Conservation (phyloP, 2,329 filamentous ascomycete genomes). For the Graphiopsis chlorocephala region DNA sequence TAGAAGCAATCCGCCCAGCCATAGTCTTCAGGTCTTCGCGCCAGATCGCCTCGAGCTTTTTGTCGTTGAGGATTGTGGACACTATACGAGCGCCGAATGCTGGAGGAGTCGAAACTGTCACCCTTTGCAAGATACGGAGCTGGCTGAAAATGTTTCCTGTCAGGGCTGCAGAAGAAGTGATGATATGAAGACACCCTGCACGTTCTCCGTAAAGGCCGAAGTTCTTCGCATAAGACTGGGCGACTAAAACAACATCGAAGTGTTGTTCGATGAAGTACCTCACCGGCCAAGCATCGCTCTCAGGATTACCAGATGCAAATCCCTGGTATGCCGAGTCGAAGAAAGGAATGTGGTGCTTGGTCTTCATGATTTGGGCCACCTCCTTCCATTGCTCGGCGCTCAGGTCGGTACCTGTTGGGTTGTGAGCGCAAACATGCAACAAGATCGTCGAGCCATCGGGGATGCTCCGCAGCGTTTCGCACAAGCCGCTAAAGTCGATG, state of each 20-base stretch:
- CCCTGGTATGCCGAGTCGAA: conserved; percentile 98
- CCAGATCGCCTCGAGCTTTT: conserved; percentile 76
- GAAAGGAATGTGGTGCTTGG: conserved; percentile 89
- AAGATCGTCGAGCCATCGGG: conserved; percentile 81
- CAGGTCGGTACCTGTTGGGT: conserved; percentile 94
- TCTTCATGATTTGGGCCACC: conserved; percentile 72
- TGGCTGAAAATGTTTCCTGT: conserved; percentile 70
- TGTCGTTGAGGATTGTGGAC: conserved; percentile 73
- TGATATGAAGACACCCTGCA: conserved; percentile 86
- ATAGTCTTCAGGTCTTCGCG: conserved; percentile 82
- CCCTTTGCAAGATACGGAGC: conserved; percentile 83
- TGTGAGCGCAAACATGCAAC: conserved; percentile 94
- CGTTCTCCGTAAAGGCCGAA: conserved; percentile 86
- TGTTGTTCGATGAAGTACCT: conserved; percentile 86
- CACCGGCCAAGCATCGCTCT: conserved; percentile 81
- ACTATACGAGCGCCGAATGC: conserved; percentile 86
- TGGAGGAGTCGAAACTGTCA: conserved; percentile 90
- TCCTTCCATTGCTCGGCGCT: conserved; percentile 92
- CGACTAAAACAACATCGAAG: conserved; percentile 60
- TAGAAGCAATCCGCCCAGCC: conserved; percentile 84
- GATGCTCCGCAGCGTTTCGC: conserved; percentile 64
- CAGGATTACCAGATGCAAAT: conserved; percentile 87
- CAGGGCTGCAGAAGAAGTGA: conserved; percentile 58
- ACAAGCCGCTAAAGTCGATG: conserved; percentile 89
- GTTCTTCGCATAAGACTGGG: conserved; percentile 49